Percentiles rank a stretch among this genome's conserved stretches.
phyloP scores from a whole-genome alignment of 768 basidiomycete genomes.

The Serpula lacrymans region DNA sequence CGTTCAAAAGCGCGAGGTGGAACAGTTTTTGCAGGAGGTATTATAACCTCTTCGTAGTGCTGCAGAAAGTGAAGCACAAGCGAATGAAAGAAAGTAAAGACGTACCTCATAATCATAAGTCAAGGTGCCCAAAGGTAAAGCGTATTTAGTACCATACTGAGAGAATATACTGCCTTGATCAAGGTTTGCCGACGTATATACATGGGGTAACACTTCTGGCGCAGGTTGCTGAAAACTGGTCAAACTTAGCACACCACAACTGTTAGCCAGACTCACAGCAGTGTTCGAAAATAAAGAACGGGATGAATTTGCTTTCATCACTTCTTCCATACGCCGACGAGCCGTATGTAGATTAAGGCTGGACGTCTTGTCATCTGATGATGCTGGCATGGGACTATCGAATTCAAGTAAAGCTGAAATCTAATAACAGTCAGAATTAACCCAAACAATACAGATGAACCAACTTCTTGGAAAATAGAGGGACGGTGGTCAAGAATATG shows the following conservation, averaged over 20 bases:
- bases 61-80: conserved; percentile 24
- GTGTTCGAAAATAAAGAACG: conserved; percentile 61
- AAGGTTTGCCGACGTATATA: conserved; percentile 71
- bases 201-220: conserved; percentile 75
- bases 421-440: background rate
- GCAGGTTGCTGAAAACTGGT: conserved; percentile 41
- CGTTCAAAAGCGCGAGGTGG: conserved; percentile 72
- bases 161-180: conserved; percentile 65
- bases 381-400: background rate
- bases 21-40: conserved; percentile 80
- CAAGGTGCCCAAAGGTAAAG: conserved; percentile 80
- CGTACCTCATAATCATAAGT: conserved; percentile 65
- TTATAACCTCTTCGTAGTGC: conserved; percentile 85
- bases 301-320: conserved; percentile 56
- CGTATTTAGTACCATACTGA: conserved; percentile 70
- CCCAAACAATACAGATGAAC: conserved; percentile 4
- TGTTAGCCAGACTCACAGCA: conserved; percentile 37
- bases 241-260: background rate
- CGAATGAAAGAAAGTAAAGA: conserved; percentile 1
- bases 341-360: conserved; percentile 44
- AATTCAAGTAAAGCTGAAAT: conserved; percentile 12
- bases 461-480: conserved; percentile 47
- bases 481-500: conserved; percentile 62
- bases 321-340: conserved; percentile 59
- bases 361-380: conserved; percentile 17